phyloP scores from a whole-genome alignment of 2,329 filamentous ascomycete genomes.

The Xylariales sp. region DNA sequence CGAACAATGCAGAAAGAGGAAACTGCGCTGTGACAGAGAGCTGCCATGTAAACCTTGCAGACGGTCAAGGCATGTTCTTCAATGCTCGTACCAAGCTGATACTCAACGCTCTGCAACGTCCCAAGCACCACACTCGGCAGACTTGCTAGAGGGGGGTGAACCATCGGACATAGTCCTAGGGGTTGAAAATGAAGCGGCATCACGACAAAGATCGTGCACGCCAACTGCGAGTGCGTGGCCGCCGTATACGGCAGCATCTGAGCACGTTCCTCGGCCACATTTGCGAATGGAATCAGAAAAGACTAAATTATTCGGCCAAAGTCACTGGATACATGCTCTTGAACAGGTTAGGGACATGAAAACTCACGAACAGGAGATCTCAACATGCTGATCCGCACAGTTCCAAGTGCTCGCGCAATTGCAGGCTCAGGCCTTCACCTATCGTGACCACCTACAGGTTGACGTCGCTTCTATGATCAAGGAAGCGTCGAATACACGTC shows the following conservation, averaged over 20 bases:
- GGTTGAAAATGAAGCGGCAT: background rate
- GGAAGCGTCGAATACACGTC: background rate
- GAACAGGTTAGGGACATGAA: background rate
- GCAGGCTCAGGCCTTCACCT: background rate
- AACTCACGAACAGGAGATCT: background rate
- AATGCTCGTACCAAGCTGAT: constrained; percentile 2
- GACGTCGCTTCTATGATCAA: background rate
- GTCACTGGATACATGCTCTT: constrained; percentile 4
- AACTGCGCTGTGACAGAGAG: constrained; percentile 6
- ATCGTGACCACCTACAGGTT: background rate
- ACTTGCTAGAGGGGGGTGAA: too few species aligned
- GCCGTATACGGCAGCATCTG: background rate
- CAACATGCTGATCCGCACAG: background rate
- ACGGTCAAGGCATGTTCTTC: constrained; percentile 1
- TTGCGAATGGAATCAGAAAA: background rate
- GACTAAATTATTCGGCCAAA: constrained; percentile 1
- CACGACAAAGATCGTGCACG: background rate
- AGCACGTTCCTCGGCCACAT: background rate
- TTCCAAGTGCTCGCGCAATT: constrained; percentile 1
- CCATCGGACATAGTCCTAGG: too few species aligned
- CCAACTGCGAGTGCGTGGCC: background rate
- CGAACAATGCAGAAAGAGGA: constrained; percentile 7
- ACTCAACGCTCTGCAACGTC: background rate
- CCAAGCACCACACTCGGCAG: background rate
- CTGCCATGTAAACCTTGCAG: constrained; percentile 6